These are phyloP conservation scores for Aureobasidium namibiae DNA, from an alignment of 2,329 filamentous ascomycete genomes.

Conservation along the genomic window DNA sequence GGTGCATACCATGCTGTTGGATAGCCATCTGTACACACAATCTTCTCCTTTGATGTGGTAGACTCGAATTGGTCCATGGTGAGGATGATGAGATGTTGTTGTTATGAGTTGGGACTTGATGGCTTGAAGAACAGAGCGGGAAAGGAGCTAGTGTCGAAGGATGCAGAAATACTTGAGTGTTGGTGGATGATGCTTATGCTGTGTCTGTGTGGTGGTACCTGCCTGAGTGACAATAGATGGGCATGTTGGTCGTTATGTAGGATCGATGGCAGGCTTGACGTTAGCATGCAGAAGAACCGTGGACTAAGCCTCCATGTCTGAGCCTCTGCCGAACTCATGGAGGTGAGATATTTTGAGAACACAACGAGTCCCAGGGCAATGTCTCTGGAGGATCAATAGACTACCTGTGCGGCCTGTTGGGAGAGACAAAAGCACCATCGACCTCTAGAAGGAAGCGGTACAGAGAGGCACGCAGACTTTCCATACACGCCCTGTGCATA, in stretches of 20 bases:
- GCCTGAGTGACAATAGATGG: constrained; percentile 2
- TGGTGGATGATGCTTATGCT: constrained; percentile 6
- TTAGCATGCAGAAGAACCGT: not conserved
- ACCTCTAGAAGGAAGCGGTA: not conserved
- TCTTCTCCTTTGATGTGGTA: constrained; percentile 6
- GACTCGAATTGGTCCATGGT: constrained; percentile 9
- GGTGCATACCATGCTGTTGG: constrained; percentile 9
- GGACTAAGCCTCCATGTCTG: constrained; percentile 12
- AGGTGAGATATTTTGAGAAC: constrained; percentile 13
- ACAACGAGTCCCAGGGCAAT: constrained; percentile 1
- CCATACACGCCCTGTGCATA: constrained; percentile 10
- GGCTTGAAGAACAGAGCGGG: not conserved
- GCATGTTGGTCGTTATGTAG: constrained; percentile 9
- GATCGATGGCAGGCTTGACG: constrained; percentile 2
- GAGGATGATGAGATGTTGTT: not conserved
- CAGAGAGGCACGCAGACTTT: constrained; percentile 6
- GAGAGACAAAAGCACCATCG: constrained; percentile 3
- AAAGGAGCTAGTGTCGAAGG: not conserved
- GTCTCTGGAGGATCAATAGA: constrained; percentile 9
- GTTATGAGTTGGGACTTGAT: not conserved
- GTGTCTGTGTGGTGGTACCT: not conserved
- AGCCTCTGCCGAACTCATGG: constrained; percentile 8
- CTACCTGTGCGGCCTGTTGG: constrained; percentile 6
- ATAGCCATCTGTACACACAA: constrained; percentile 3
- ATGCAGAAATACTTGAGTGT: not conserved